A percentile compares a stretch with the other conserved stretches of the same genome.
Conservation (phyloP, 2,329 filamentous ascomycete species). For the Fonsecaea nubica region DNA sequence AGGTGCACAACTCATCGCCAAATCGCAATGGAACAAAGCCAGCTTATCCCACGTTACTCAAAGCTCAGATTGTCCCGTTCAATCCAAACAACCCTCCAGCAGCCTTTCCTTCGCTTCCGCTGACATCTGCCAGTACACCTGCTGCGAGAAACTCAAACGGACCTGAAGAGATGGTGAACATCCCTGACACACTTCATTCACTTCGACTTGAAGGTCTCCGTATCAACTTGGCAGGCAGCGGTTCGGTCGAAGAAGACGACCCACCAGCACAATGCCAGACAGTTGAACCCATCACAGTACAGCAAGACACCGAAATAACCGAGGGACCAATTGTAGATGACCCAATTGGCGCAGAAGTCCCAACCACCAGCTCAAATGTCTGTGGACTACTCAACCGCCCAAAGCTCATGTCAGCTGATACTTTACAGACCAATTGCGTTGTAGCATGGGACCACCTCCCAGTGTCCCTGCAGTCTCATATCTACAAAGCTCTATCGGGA, state of each 20-base stretch:
- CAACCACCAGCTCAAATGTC: not conserved
- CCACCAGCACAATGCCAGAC: not conserved
- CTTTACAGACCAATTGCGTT: conserved; percentile 2
- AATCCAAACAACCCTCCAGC: conserved; percentile 51
- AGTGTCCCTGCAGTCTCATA: conserved; percentile 30
- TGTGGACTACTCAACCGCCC: not conserved
- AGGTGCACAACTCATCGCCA: conserved; percentile 31
- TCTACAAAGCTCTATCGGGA: conserved; percentile 19
- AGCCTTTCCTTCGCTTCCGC: conserved; percentile 49
- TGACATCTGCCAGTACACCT: conserved; percentile 10
- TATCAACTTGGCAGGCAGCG: not conserved
- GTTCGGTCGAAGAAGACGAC: not conserved
- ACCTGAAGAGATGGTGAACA: not conserved
- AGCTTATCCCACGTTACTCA: conserved; percentile 38
- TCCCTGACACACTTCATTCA: not conserved
- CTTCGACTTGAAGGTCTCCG: not conserved
- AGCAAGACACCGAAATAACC: not conserved
- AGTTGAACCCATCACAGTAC: not conserved
- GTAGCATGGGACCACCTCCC: conserved; percentile 27
- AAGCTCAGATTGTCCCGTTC: conserved; percentile 38
- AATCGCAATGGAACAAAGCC: conserved; percentile 29
- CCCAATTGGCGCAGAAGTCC: not conserved
- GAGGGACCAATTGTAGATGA: not conserved
- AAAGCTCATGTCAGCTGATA: conserved; percentile 1
- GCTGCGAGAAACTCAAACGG: not conserved